Evolutionary conservation across 129 eudicot species (phyloP).

Genomic region (Helichrysum umbraculigerum): DNA sequence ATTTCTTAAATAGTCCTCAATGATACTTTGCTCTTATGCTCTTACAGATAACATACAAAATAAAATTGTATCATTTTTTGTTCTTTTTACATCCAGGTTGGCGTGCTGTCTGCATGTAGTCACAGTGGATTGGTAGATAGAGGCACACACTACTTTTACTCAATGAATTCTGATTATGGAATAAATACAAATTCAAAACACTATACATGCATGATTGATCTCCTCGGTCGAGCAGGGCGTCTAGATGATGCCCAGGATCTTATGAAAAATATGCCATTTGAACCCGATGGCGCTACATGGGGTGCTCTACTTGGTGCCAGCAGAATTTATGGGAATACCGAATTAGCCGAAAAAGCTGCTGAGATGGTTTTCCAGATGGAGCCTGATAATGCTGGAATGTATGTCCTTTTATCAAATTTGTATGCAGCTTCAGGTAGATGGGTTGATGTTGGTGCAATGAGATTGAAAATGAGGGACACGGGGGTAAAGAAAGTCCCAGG

Average conservation of each 20-base stretch:
- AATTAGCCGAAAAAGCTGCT: slow-evolving; percentile 66
- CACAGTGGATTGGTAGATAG: slow-evolving; percentile 47
- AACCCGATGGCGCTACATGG: slow-evolving; percentile 15
- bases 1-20: neutral
- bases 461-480: slow-evolving; percentile 61
- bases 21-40: neutral
- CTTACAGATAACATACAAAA: neutral
- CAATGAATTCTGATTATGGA: neutral
- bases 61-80: neutral
- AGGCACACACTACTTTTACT: slow-evolving; percentile 3
- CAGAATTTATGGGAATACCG: slow-evolving; percentile 26
- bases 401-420: neutral
- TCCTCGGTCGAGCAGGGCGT: slow-evolving; percentile 69
- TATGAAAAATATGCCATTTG: neutral
- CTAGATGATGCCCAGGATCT: slow-evolving; percentile 53
- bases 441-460: slow-evolving; percentile 53
- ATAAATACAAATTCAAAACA: slow-evolving; percentile 42
- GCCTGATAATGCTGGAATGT: slow-evolving; percentile 54
- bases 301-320: slow-evolving; percentile 13
- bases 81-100: slow-evolving; percentile 21
- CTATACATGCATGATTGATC: slow-evolving; percentile 77
- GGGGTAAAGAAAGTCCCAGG: slow-evolving; percentile 69
- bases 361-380: slow-evolving; percentile 59
- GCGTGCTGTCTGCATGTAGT: slow-evolving; percentile 67
- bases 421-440: slow-evolving; percentile 16